Evolutionary conservation across 768 basidiomycete species (phyloP), one percentile per base, ranked within the genome.

Genomic region (Chalciporus piperatus): DNA sequence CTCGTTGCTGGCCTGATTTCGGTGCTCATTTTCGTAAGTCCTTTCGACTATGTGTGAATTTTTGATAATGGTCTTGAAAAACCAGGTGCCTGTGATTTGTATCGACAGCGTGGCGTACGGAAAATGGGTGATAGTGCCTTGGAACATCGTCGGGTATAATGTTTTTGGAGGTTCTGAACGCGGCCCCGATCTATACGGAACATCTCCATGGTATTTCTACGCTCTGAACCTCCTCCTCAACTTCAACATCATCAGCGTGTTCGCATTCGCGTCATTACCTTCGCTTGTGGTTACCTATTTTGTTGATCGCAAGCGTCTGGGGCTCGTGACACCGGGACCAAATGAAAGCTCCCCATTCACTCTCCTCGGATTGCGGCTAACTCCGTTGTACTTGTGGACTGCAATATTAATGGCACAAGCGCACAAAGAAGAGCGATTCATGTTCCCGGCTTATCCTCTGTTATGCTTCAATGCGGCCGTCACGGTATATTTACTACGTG

Each of bases 361-460:
- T 1, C 67, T 92, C 41, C 72, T 98, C 41, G 79, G 78, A 4
- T 67, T 96, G 48, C 80, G 94, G 33, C 75, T 98, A n/a, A 68
- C 79, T n/a, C 93, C 93, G 1, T 75, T 96, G 54, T 98, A 98
- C 70, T 57, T 98, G n/a, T 98, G 97, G 96, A 61, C 86, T 41
- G 79, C 70, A 1, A 86, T 97, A 55, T 72, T 99, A 58, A 84
- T 83, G 4, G 59, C 76, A 3, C 96, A 98, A 71, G 74, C 87
- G 1, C 97, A 99, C 71, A 99, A 99, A 72, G 97, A 99, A 70
- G 97, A 99, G 66, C 79, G 97, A n/a, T 99, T 99, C 74, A 89
- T 98, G 84, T 98, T 86, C 69, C 96, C 97, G 1, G 87, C 82
- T 2, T 98, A 96, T 66, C 89, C 92, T 2, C 69, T 98, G 28